Evolutionary conservation across 2,329 filamentous ascomycete species (phyloP).

Genomic region (Decorospora gaudefroyi): DNA sequence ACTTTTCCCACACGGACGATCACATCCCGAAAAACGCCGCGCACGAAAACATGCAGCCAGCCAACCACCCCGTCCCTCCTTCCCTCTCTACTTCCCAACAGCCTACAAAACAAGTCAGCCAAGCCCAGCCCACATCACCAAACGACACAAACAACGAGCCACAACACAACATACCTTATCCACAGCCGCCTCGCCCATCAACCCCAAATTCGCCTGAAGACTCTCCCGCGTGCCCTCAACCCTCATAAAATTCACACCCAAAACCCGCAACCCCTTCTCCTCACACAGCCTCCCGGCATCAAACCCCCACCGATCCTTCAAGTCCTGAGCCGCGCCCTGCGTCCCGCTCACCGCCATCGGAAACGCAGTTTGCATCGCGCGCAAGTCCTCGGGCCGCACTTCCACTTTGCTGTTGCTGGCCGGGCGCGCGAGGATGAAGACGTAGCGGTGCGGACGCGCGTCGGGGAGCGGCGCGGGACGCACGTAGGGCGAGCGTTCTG

Average conservation of each 20-base stretch:
- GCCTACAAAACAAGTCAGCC: background rate
- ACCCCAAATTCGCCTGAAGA: slow-evolving; percentile 15
- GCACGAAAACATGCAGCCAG: too few species aligned
- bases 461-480: slow-evolving; percentile 30
- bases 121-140: background rate
- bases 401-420: slow-evolving; percentile 3
- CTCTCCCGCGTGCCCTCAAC: slow-evolving; percentile 26
- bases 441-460: slow-evolving; percentile 26
- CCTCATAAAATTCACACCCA: slow-evolving; percentile 26
- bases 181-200: slow-evolving; percentile 24
- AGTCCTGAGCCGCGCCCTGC: slow-evolving; percentile 25
- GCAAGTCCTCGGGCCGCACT: slow-evolving; percentile 24
- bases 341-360: slow-evolving; percentile 21
- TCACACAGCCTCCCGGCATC: slow-evolving; percentile 26
- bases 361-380: slow-evolving; percentile 24
- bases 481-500: slow-evolving; percentile 24
- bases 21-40: too few species aligned
- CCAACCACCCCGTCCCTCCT: too few species aligned
- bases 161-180: slow-evolving; percentile 19
- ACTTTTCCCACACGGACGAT: too few species aligned
- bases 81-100: slow-evolving; percentile 8
- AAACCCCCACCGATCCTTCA: slow-evolving; percentile 33
- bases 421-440: slow-evolving; percentile 27
- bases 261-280: slow-evolving; percentile 23
- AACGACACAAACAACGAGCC: background rate